Evolutionary conservation across 192 early-diverging fungal genomes (phyloP).

Genomic region (Bifiguratus adelaidae): DNA sequence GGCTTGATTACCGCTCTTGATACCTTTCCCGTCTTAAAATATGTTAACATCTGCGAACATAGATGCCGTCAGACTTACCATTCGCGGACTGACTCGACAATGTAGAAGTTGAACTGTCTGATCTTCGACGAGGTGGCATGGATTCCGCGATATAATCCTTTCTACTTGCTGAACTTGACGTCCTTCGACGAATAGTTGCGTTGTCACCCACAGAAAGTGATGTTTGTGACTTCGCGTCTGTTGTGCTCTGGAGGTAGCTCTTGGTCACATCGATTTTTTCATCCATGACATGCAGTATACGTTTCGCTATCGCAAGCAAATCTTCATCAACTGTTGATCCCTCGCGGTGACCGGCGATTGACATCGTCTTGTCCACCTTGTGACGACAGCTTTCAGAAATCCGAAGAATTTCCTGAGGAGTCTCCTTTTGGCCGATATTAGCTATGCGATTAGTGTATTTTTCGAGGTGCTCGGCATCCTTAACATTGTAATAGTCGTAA

Average conservation of each 20-base stretch:
- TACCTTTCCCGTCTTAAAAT: neutral
- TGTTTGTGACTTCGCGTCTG: no score
- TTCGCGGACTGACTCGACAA: neutral
- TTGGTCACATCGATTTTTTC: conserved; percentile 19
- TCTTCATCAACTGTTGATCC: conserved; percentile 1
- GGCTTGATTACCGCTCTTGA: neutral
- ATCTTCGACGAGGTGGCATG: neutral
- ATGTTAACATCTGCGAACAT: neutral
- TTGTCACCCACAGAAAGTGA: no score
- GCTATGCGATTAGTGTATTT: neutral
- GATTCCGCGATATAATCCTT: no score
- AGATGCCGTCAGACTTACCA: no score
- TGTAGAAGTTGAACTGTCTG: neutral
- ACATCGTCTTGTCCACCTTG: no score
- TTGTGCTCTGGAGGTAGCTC: conserved; percentile 1
- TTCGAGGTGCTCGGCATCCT: conserved; percentile 20
- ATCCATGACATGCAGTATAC: conserved; percentile 22
- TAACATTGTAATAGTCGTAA: conserved; percentile 24
- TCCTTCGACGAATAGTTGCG: no score
- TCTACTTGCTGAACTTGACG: no score
- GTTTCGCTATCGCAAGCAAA: conserved; percentile 18
- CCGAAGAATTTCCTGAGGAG: no score
- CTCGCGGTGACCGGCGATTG: no score
- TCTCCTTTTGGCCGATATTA: no score
- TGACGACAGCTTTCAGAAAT: no score